Conservation (phyloP, 2,329 filamentous ascomycete species). For the Colletotrichum orbiculare region DNA sequence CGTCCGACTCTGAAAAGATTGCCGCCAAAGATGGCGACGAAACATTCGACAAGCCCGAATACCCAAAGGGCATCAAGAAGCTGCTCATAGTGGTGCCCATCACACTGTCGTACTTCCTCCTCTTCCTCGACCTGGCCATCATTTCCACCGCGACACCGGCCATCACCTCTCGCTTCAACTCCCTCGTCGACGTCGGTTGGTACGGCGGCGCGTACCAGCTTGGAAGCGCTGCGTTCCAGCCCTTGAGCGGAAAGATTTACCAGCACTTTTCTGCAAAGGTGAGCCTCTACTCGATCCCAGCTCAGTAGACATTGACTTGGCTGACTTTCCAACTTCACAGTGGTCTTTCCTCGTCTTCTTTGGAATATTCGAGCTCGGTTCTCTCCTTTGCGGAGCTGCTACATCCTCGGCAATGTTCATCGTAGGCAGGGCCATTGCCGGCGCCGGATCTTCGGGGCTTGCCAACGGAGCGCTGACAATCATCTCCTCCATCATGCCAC, state of each 20-base stretch:
- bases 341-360: slow-evolving; percentile 56
- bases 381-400: slow-evolving; percentile 63
- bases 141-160: slow-evolving; percentile 50
- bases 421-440: slow-evolving; percentile 64
- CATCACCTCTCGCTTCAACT: slow-evolving; percentile 52
- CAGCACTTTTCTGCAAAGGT: slow-evolving; percentile 53
- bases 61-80: slow-evolving; percentile 5
- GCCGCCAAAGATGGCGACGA: not conserved
- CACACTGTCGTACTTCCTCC: slow-evolving; percentile 47
- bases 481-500: slow-evolving; percentile 51
- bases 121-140: slow-evolving; percentile 50
- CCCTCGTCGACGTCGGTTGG: slow-evolving; percentile 57
- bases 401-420: slow-evolving; percentile 63
- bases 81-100: slow-evolving; percentile 39
- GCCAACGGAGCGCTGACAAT: slow-evolving; percentile 65
- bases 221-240: slow-evolving; percentile 54
- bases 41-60: not conserved
- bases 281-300: not conserved
- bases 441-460: slow-evolving; percentile 62
- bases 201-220: slow-evolving; percentile 51
- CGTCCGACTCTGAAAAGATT: not conserved
- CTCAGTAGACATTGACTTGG: not conserved
- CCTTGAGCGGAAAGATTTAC: slow-evolving; percentile 56
- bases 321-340: slow-evolving; percentile 36
- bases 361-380: slow-evolving; percentile 65